A percentile compares a stretch with the other conserved stretches of the same genome.
phyloP scores from a whole-genome alignment of 805 yeast species.

The Pichia scutulata region DNA sequence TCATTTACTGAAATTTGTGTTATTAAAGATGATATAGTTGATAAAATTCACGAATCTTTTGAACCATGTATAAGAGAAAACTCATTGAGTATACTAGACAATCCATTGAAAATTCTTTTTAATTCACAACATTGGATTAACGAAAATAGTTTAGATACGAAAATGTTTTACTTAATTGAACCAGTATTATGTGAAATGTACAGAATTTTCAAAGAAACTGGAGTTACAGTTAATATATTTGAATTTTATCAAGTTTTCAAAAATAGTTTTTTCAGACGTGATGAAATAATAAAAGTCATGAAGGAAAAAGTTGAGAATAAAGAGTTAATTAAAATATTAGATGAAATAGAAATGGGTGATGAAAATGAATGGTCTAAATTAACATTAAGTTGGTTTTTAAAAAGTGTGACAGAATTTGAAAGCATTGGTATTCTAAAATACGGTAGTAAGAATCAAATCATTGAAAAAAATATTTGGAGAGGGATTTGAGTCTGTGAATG shows the following conservation, averaged over 20 bases:
- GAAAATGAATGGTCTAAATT: slow-evolving; percentile 54
- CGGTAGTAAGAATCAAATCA: slow-evolving; percentile 50
- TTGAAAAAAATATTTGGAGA: slow-evolving; percentile 69
- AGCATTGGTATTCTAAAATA: slow-evolving; percentile 63
- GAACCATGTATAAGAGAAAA: slow-evolving; percentile 38
- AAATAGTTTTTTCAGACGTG: slow-evolving; percentile 24
- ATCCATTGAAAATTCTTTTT: slow-evolving; percentile 29
- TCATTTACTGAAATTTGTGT: slow-evolving; percentile 37
- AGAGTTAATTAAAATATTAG: slow-evolving; percentile 1
- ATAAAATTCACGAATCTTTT: slow-evolving; percentile 27
- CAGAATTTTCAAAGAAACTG: slow-evolving; percentile 72
- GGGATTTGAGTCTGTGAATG: slow-evolving; percentile 35
- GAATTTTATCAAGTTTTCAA: slow-evolving; percentile 31
- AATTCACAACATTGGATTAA: slow-evolving; percentile 20
- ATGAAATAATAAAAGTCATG: slow-evolving; percentile 14
- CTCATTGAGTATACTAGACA: slow-evolving; percentile 33
- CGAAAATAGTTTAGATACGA: slow-evolving; percentile 12
- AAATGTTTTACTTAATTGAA: slow-evolving; percentile 32
- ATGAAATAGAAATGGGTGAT: slow-evolving; percentile 17
- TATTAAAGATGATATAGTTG: slow-evolving; percentile 24
- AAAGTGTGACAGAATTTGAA: slow-evolving; percentile 62
- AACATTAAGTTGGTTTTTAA: slow-evolving; percentile 65
- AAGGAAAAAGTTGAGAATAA: slow-evolving; percentile 1
- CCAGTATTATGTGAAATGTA: slow-evolving; percentile 52
- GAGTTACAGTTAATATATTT: slow-evolving; percentile 37